Percentiles rank a stretch among this genome's conserved stretches.
phyloP scores from a whole-genome alignment of 1,284 basidiomycete species.

The Malassezia nana region DNA sequence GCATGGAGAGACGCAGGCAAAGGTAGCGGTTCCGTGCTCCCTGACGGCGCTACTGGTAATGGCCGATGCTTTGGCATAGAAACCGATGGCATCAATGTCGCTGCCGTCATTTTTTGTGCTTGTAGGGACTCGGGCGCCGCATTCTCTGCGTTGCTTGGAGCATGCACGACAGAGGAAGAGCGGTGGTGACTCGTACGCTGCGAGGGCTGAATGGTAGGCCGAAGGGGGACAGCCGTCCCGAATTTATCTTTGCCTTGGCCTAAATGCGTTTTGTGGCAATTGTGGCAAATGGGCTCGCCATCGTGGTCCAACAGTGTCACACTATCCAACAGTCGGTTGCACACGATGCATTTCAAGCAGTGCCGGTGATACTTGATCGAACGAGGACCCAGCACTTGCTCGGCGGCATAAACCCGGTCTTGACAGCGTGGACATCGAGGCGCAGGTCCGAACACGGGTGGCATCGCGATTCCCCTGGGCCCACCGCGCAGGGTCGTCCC shows the following conservation, averaged over 20 bases:
- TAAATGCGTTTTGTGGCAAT: conserved; percentile 42
- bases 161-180: neutral
- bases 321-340: conserved; percentile 43
- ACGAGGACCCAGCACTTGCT: conserved; percentile 45
- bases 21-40: neutral
- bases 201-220: neutral
- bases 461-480: conserved; percentile 1
- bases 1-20: neutral
- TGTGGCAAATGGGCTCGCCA: conserved; percentile 44
- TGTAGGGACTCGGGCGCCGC: neutral
- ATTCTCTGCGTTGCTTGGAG: too few species aligned
- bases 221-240: conserved; percentile 37
- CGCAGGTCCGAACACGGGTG: conserved; percentile 33
- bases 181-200: neutral
- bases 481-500: neutral
- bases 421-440: conserved; percentile 45
- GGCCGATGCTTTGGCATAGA: conserved; percentile 10
- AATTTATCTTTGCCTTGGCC: conserved; percentile 47
- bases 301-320: conserved; percentile 45
- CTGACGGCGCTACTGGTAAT: conserved; percentile 2
- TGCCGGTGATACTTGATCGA: conserved; percentile 42
- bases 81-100: neutral
- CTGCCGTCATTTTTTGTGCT: neutral
- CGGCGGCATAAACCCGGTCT: conserved; percentile 42
- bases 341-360: conserved; percentile 43